phyloP scores from a whole-genome alignment of 2,329 filamentous ascomycete species.

The Aureobasidium sp. region DNA sequence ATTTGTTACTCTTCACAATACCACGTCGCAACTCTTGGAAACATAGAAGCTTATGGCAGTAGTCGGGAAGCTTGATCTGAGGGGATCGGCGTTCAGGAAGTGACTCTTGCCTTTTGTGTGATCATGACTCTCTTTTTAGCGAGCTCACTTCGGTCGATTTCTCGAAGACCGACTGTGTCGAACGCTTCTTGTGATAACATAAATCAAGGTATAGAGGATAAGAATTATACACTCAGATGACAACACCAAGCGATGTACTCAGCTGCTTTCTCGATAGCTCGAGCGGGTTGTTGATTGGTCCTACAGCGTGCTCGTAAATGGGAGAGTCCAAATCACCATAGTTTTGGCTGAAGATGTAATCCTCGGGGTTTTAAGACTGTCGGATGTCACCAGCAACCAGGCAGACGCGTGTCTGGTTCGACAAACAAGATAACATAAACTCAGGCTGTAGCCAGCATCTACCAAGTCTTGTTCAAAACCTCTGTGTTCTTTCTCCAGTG shows the following conservation, averaged over 20 bases:
- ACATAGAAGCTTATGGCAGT: too few relatives aligned
- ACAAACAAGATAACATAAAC: constrained; percentile 16
- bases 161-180: background rate
- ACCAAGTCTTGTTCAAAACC: constrained; percentile 22
- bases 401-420: constrained; percentile 17
- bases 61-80: too few relatives aligned
- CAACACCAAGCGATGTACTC: constrained; percentile 14
- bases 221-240: constrained; percentile 16
- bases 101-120: background rate
- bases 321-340: constrained; percentile 17
- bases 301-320: constrained; percentile 15
- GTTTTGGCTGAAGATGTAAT: constrained; percentile 18
- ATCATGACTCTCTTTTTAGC: background rate
- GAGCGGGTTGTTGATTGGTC: constrained; percentile 19
- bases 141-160: background rate
- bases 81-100: background rate
- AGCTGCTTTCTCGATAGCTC: constrained; percentile 18
- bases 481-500: constrained; percentile 20
- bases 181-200: constrained; percentile 12
- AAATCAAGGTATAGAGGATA: too few relatives aligned
- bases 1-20: too few relatives aligned
- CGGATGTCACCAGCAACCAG: constrained; percentile 19
- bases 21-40: too few relatives aligned
- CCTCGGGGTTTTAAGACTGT: constrained; percentile 18
- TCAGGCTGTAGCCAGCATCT: constrained; percentile 15